phyloP scores from a whole-genome alignment of 805 yeast genomes.

The Kluyveromyces siamensis region DNA sequence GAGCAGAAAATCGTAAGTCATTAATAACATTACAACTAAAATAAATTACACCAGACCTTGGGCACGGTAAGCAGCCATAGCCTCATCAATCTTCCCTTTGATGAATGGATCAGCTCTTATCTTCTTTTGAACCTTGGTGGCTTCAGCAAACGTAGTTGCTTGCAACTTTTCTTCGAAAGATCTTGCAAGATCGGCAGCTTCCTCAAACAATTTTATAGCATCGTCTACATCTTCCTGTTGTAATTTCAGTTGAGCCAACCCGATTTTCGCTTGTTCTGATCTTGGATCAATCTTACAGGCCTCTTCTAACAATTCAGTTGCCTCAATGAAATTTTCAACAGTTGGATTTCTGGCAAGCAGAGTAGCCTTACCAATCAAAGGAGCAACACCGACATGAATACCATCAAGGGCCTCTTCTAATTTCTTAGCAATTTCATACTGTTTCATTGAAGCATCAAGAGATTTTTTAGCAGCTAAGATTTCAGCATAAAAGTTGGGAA shows the following conservation, averaged over 20 bases:
- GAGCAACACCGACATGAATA: slow-evolving; percentile 78
- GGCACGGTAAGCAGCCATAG: slow-evolving; percentile 35
- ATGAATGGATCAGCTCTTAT: slow-evolving; percentile 62
- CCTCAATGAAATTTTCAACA: slow-evolving; percentile 40
- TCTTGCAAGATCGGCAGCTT: slow-evolving; percentile 75
- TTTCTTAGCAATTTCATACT: slow-evolving; percentile 79
- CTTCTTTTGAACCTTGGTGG: slow-evolving; percentile 80
- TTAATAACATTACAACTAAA: neutral
- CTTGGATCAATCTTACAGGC: slow-evolving; percentile 82
- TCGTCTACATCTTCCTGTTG: slow-evolving; percentile 76
- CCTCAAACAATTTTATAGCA: slow-evolving; percentile 75
- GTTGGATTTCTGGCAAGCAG: slow-evolving; percentile 46
- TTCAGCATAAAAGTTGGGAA: slow-evolving; percentile 94
- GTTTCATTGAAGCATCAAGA: slow-evolving; percentile 60
- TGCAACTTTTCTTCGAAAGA: slow-evolving; percentile 78
- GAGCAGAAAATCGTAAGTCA: neutral
- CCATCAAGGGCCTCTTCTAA: slow-evolving; percentile 63
- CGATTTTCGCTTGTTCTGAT: slow-evolving; percentile 79
- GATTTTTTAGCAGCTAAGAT: slow-evolving; percentile 77
- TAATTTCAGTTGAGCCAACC: slow-evolving; percentile 85
- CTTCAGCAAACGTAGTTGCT: slow-evolving; percentile 86
- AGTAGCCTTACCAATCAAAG: slow-evolving; percentile 83
- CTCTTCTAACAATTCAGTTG: slow-evolving; percentile 55
- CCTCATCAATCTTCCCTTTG: slow-evolving; percentile 52
- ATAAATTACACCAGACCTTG: slow-evolving; percentile 20